Evolutionary conservation across 2,329 filamentous ascomycete genomes (phyloP).

Genomic region (Colletotrichum phormii): DNA sequence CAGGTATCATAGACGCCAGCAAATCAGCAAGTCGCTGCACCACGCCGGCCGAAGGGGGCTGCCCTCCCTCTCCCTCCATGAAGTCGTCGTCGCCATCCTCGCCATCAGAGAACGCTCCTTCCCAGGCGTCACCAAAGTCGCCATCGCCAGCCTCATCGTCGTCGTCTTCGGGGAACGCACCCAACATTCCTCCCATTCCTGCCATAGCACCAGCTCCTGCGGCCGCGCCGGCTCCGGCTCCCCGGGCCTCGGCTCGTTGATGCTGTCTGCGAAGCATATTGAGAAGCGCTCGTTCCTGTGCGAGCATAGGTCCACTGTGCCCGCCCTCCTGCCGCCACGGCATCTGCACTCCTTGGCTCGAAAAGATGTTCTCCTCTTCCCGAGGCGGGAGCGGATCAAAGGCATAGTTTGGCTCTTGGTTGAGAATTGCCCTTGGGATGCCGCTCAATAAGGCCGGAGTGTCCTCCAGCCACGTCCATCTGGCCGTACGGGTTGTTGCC

Average conservation of each 20-base stretch:
- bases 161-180: conserved; percentile 33
- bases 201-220: conserved; percentile 9
- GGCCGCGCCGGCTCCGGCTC: conserved; percentile 8
- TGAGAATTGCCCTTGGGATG: conserved; percentile 74
- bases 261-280: conserved; percentile 24
- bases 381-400: conserved; percentile 86
- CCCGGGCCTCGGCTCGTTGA: conserved; percentile 8
- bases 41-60: conserved; percentile 16
- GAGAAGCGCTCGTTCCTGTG: conserved; percentile 18
- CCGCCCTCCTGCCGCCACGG: conserved; percentile 53
- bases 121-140: conserved; percentile 25
- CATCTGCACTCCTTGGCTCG: conserved; percentile 52
- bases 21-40: conserved; percentile 28
- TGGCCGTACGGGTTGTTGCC: conserved; percentile 66
- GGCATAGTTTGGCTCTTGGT: conserved; percentile 74
- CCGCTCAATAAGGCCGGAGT: conserved; percentile 76
- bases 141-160: conserved; percentile 21
- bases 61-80: background rate
- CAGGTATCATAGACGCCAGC: conserved; percentile 27
- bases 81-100: conserved; percentile 23
- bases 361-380: conserved; percentile 64
- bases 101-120: conserved; percentile 32
- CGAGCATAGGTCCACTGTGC: background rate
- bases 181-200: conserved; percentile 15
- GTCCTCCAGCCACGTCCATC: conserved; percentile 84